phyloP scores from a whole-genome alignment of 441 rosid species.

The Eruca vesicaria region DNA sequence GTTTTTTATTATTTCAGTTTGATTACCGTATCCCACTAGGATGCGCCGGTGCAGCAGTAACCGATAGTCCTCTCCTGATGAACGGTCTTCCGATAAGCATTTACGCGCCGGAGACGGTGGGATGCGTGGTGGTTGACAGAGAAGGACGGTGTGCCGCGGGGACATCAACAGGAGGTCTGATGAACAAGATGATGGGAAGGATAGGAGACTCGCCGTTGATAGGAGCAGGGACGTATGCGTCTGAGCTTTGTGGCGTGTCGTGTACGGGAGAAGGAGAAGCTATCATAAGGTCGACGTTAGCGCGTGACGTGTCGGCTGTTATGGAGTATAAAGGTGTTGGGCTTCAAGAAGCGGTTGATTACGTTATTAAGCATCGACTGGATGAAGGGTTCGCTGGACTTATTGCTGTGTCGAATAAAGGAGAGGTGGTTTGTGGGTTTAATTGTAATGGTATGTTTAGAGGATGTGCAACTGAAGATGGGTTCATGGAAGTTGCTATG shows the following conservation, averaged over 20 bases:
- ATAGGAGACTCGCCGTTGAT: conserved; percentile 95
- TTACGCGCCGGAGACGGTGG: conserved; percentile 88
- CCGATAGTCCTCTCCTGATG: conserved; percentile 60
- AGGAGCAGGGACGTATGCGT: conserved; percentile 92
- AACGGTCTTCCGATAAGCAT: conserved; percentile 87
- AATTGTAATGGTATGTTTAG: conserved; percentile 69
- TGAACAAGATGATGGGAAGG: too few relatives aligned
- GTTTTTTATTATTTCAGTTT: conserved; percentile 42
- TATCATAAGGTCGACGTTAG: conserved; percentile 77
- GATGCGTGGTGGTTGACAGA: conserved; percentile 79
- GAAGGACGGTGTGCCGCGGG: conserved; percentile 92
- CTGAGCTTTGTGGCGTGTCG: too few relatives aligned
- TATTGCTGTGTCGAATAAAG: too few relatives aligned
- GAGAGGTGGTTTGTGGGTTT: too few relatives aligned
- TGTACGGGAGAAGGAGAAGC: conserved; percentile 99
- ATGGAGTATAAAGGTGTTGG: too few relatives aligned
- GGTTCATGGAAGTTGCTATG: conserved; percentile 66
- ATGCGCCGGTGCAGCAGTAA: conserved; percentile 59
- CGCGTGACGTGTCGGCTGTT: conserved; percentile 86
- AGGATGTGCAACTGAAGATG: conserved; percentile 70
- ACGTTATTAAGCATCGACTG: too few relatives aligned
- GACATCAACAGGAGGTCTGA: conserved; percentile 86
- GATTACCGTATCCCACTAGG: conserved; percentile 71
- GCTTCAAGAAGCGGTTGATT: too few relatives aligned
- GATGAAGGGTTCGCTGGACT: too few relatives aligned